Evolutionary conservation across 1,139 yeast genomes (phyloP).

Genomic region (Blastobotrys proliferans): DNA sequence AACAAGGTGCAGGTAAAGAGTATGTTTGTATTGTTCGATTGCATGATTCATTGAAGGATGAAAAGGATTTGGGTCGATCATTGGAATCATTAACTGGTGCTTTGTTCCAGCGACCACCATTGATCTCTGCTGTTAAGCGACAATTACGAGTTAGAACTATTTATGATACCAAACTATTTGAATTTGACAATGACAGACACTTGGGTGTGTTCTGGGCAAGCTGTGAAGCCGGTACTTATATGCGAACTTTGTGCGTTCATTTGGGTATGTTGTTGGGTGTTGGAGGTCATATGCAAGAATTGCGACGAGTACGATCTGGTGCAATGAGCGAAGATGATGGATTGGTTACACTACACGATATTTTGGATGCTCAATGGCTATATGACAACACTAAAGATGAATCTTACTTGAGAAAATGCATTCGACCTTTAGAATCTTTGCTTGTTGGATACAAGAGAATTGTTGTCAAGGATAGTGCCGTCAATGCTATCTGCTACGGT

Average conservation of each 20-base stretch:
- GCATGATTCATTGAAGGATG: conserved; percentile 88
- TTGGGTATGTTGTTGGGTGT: conserved; percentile 97
- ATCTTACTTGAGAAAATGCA: conserved; percentile 86
- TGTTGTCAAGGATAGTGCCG: conserved; percentile 97
- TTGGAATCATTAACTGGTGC: conserved; percentile 97
- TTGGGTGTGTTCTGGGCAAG: conserved; percentile 99
- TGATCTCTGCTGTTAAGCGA: conserved; percentile 97
- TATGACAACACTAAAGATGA: conserved; percentile 98
- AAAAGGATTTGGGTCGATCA: conserved; percentile 81
- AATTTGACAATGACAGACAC: conserved; percentile 95
- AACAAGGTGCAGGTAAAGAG: conserved; percentile 99
- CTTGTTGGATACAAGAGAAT: conserved; percentile 93
- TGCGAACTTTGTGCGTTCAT: conserved; percentile 98
- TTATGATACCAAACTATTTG: conserved; percentile 91
- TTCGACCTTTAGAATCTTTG: conserved; percentile 91
- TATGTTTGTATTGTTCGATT: conserved; percentile 95
- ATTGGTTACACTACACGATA: conserved; percentile 94
- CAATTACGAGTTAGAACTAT: conserved; percentile 97
- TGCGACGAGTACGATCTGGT: conserved; percentile 98
- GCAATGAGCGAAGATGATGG: conserved; percentile 88
- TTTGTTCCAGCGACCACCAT: conserved; percentile 97
- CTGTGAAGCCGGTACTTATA: conserved; percentile 99
- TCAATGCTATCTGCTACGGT: conserved; percentile 97
- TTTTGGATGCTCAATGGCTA: conserved; percentile 95
- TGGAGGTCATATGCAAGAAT: conserved; percentile 99